A percentile compares a stretch with the other conserved stretches of the same genome.
phyloP scores from a whole-genome alignment of 257 asterid species.

The Linderniella brevidens region DNA sequence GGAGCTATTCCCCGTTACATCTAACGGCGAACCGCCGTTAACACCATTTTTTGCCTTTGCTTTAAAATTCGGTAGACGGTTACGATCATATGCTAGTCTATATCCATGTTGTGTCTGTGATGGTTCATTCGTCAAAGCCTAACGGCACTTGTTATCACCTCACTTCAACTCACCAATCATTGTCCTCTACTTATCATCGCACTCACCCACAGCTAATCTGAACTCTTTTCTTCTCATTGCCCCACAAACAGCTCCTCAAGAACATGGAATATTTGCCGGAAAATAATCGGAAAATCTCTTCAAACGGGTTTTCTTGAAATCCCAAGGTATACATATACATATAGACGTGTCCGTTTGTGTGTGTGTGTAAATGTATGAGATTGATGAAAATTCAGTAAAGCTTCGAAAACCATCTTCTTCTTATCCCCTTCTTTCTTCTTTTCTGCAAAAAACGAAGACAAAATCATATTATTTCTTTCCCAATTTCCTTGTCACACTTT shows the following conservation, averaged over 20 bases:
- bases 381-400: neutral
- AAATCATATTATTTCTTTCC: no score
- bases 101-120: neutral
- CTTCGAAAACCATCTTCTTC: no score
- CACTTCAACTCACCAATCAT: constrained; percentile 18
- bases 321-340: neutral
- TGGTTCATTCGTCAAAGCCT: constrained; percentile 7
- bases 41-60: neutral
- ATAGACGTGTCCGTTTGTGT: constrained; percentile 3
- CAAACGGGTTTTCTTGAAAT: constrained; percentile 4
- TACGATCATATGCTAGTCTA: neutral
- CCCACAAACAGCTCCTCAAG: constrained; percentile 9
- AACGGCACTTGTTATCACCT: constrained; percentile 18
- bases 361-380: constrained; percentile 3
- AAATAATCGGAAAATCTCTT: constrained; percentile 24
- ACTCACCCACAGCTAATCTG: constrained; percentile 17
- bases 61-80: neutral
- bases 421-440: no score
- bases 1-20: constrained; percentile 21
- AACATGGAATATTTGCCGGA: constrained; percentile 20
- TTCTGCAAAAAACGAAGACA: no score
- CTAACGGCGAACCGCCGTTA: constrained; percentile 24
- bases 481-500: no score
- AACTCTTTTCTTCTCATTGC: constrained; percentile 9
- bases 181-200: constrained; percentile 18